phyloP scores from a whole-genome alignment of 306 rosid genomes.

The Vigna nakashimae region DNA sequence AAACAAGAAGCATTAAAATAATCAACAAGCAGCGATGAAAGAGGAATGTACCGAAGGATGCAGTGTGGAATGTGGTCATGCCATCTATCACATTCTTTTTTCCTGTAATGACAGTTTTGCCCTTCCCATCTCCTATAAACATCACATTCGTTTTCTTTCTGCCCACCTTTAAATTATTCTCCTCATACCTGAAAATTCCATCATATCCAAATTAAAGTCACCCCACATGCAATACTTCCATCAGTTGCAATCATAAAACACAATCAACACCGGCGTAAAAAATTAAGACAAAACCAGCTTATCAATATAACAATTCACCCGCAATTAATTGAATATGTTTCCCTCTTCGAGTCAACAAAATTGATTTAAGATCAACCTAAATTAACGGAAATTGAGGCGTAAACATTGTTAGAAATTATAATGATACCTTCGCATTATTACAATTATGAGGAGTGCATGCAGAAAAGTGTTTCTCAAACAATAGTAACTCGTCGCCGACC shows the following conservation, averaged over 20 bases:
- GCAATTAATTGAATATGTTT: not conserved
- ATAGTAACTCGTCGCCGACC: conserved; percentile 39
- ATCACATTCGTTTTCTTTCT: conserved; percentile 82
- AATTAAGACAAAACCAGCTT: too few species aligned
- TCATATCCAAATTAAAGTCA: conserved; percentile 21
- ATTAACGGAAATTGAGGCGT: not conserved
- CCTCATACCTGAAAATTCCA: conserved; percentile 80
- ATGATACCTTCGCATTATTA: conserved; percentile 2
- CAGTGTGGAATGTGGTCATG: conserved; percentile 88
- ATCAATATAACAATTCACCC: not conserved
- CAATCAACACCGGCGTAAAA: too few species aligned
- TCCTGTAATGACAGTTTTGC: conserved; percentile 74
- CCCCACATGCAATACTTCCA: conserved; percentile 4
- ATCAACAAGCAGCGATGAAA: not conserved
- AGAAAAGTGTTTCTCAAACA: not conserved
- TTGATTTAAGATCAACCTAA: not conserved
- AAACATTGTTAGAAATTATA: not conserved
- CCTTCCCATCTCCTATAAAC: conserved; percentile 94
- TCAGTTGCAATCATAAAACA: not conserved
- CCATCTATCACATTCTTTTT: conserved; percentile 49
- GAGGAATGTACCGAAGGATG: conserved; percentile 76
- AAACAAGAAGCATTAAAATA: not conserved
- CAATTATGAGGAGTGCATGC: conserved; percentile 15
- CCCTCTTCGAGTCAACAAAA: not conserved
- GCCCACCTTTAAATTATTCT: conserved; percentile 83